A percentile compares a stretch with the other conserved stretches of the same genome.
Evolutionary conservation across 345 rosid species (phyloP).

Genomic region (Limnanthes douglasii): DNA sequence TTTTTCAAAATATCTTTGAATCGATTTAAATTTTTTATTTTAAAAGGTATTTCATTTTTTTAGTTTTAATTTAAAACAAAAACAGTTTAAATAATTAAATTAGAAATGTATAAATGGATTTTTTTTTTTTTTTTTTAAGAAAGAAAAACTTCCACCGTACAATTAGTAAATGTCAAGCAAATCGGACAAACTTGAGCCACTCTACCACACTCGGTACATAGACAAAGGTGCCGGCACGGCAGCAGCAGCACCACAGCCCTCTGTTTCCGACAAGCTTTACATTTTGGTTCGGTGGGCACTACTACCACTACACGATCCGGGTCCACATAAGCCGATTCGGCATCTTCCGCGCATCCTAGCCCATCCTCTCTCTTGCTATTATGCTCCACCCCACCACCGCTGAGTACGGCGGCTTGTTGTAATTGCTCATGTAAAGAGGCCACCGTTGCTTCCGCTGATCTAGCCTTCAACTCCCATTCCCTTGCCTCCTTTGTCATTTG

Average conservation of each 20-base stretch:
- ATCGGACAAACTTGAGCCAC: constrained; percentile 33
- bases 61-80: too few species aligned
- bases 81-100: too few species aligned
- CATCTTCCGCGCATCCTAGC: constrained; percentile 28
- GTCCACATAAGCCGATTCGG: constrained; percentile 58
- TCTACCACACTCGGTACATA: constrained; percentile 32
- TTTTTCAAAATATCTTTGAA: too few species aligned
- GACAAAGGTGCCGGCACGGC: constrained; percentile 49
- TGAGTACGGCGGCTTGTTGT: constrained; percentile 31
- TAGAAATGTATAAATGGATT: too few species aligned
- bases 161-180: constrained; percentile 23
- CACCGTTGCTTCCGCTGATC: constrained; percentile 46
- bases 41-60: too few species aligned
- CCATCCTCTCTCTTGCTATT: constrained; percentile 19
- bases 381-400: constrained; percentile 9
- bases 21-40: too few species aligned
- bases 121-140: constrained; percentile 7
- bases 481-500: constrained; percentile 49
- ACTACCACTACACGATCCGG: constrained; percentile 39
- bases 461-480: constrained; percentile 64
- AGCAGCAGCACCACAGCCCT: constrained; percentile 40
- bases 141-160: constrained; percentile 35
- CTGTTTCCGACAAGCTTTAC: too few species aligned
- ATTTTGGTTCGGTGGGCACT: too few species aligned
- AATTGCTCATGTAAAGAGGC: constrained; percentile 62